Evolutionary conservation across 805 yeast species (phyloP).

Genomic region (Candida easanensis): DNA sequence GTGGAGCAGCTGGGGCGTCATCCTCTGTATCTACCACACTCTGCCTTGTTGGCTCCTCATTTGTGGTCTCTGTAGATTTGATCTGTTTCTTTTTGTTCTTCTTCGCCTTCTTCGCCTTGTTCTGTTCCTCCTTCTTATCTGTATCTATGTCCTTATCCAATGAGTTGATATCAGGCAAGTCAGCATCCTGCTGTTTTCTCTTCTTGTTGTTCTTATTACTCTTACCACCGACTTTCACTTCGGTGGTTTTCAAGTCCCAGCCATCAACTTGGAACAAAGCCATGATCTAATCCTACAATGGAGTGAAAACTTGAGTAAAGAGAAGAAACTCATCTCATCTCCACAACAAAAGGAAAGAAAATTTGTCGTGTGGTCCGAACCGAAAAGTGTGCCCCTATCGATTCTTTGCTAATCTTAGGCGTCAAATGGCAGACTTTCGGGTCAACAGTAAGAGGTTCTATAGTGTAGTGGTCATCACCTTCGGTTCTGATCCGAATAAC

Average conservation of each 20-base stretch:
- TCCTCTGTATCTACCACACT: constrained; percentile 2
- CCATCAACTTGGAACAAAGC: constrained; percentile 78
- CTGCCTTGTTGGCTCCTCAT: constrained; percentile 3
- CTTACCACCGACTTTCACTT: constrained; percentile 46
- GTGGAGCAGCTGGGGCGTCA: constrained; percentile 15
- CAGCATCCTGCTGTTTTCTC: constrained; percentile 19
- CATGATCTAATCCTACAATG: constrained; percentile 35
- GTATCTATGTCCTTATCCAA: background rate
- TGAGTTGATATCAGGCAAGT: constrained; percentile 3
- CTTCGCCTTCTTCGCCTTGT: constrained; percentile 8
- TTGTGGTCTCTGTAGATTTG: constrained; percentile 6
- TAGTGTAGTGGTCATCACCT: constrained; percentile 32
- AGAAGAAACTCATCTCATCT: background rate
- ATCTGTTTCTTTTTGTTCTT: constrained; percentile 8
- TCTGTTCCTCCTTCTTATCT: constrained; percentile 10
- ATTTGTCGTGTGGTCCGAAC: background rate
- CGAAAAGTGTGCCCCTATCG: background rate
- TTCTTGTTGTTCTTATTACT: constrained; percentile 28
- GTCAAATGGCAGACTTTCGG: constrained; percentile 1
- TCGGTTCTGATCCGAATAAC: constrained; percentile 33
- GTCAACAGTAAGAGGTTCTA: constrained; percentile 19
- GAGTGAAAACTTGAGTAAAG: background rate
- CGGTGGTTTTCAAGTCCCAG: constrained; percentile 63
- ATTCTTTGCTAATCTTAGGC: background rate
- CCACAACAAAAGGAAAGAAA: background rate